Conservation (phyloP, 257 asterid species). For the Solanum gracilifrons region DNA sequence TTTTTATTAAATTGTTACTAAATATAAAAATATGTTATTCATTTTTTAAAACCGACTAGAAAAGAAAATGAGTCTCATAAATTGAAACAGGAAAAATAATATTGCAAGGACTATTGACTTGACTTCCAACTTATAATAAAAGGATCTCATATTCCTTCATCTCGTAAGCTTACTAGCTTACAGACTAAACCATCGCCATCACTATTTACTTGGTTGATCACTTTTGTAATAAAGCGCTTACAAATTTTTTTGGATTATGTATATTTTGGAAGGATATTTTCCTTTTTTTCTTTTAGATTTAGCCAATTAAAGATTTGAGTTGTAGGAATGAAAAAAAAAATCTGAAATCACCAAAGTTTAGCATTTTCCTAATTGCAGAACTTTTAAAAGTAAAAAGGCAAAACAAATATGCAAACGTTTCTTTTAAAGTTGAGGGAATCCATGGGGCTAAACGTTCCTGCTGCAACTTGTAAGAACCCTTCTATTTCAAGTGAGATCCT, state of each 20-base stretch:
- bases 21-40: no score
- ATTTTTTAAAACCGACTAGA: accelerated
- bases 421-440: neutral
- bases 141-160: neutral
- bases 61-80: no score
- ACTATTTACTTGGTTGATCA: neutral
- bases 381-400: neutral
- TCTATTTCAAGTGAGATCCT: neutral
- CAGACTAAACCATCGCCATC: neutral
- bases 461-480: neutral
- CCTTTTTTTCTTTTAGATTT: neutral
- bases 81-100: no score
- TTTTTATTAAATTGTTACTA: no score
- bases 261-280: neutral
- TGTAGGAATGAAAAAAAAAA: neutral
- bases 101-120: neutral
- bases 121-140: no score
- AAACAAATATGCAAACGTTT: neutral
- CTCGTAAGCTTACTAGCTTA: neutral
- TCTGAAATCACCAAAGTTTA: neutral
- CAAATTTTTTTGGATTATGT: no score
- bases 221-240: no score
- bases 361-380: neutral
- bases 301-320: neutral
- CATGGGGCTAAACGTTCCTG: neutral